These are phyloP conservation scores for Monosiga brevicollis DNA, from an alignment of 78 protist genomes.

Conservation along the genomic window DNA sequence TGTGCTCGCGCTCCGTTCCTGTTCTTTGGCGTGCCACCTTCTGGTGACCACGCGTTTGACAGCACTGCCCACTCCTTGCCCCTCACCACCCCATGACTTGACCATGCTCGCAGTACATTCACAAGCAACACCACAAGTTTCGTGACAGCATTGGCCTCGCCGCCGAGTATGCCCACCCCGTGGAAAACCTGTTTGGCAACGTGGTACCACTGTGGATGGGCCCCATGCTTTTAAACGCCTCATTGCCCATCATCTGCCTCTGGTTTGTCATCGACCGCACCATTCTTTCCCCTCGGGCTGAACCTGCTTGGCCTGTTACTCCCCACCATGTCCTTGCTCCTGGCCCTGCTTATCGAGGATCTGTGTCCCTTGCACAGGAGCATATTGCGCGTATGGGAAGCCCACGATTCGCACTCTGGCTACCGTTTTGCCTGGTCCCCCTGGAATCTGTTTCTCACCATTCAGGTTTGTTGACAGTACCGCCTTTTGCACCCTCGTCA, in stretches of 20 bases:
- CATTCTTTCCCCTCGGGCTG: background rate
- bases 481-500: too few species aligned
- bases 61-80: background rate
- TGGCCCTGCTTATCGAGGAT: background rate
- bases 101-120: background rate
- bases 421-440: conserved; percentile 18
- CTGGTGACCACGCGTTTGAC: background rate
- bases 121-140: conserved; percentile 15
- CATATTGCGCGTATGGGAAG: background rate
- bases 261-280: background rate
- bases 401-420: conserved; percentile 25
- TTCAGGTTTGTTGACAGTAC: too few species aligned
- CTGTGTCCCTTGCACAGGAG: background rate
- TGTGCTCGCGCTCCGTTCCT: background rate
- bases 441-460: background rate
- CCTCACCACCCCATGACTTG: background rate
- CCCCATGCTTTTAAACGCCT: background rate
- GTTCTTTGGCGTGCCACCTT: background rate
- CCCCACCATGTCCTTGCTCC: background rate
- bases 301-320: background rate
- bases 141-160: conserved; percentile 3
- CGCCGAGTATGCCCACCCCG: conserved; percentile 28
- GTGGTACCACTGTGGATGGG: background rate
- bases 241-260: background rate
- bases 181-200: conserved; percentile 1